Base-by-base conservation (phyloP, 2,329 filamentous ascomycete species). In the Onygena corvina region DNA sequence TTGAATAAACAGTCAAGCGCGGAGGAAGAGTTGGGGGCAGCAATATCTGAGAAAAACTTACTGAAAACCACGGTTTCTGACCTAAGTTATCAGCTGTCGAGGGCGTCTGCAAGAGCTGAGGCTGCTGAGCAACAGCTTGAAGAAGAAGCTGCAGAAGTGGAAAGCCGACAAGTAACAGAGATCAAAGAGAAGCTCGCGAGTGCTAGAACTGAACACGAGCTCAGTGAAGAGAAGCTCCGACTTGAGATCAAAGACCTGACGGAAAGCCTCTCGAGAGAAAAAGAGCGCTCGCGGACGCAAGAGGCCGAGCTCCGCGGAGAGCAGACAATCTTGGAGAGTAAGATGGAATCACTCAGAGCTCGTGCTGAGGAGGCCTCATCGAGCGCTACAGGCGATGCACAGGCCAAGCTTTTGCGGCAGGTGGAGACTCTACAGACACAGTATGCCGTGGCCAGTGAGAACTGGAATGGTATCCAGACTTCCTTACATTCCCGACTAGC, bases 371-470 rank as follows among this genome's bases (percentile, higher is more conserved):
- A 98, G 65, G 86, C 81, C 0, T 88, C 88, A 1, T 90, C 88
- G 2, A 84, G 86, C 12, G 80, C 80, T 11, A 80, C 81, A 4
- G 85, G 88, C 11, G 86, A 94, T 61, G 80, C 84, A 0, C 88
- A 94, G 59, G 85, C 85, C 36, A 96, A 95, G 64, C 73, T 96
- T 34, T 73, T 96, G 36, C 81, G 92, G 34, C 93, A 98, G 66
- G 84, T 98, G 48, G 92, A 98, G 69, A 95, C 86, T 0, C 70
- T 98, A 31, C 92, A 98, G 66, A 92, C 86, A 4, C 93, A 98
- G 64, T 94, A 98, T 66, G 81, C 88, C 0, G 81, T 93, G 49
- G 92, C 92, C 1, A 92, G 86, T 57, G 87, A 94, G 61, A 98
- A 98, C 59, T 98, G 93, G 92, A 89, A 95, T 62, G 86, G 88